Base-by-base conservation (phyloP, 306 rosid species). In the Oxytropis ochrocephala region DNA sequence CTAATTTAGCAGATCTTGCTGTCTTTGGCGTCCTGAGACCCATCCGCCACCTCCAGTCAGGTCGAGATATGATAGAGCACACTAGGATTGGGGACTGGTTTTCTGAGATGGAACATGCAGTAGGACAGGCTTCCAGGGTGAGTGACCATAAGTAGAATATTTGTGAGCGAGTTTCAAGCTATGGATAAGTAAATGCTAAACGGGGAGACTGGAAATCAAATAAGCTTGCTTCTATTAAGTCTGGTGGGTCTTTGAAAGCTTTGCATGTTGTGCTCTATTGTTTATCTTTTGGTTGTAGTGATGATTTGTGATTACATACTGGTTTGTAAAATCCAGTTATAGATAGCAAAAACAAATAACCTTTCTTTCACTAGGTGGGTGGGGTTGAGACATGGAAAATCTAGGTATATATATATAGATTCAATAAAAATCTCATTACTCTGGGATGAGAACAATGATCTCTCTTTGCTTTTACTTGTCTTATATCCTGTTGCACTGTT, bases 21-120 rank as follows among this genome's bases (percentile, higher is more conserved):
- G 95, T 84, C 18, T 94, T 91, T 66, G 97, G 99, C 11, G 91
- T 91, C 49, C 81, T 91, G 74, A 83, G 97, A 79, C 96, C 99
- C 14, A 91, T 88, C 78, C 88, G 91, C 46, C 83, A 84, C 87
- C 99, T 94, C 64, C 83, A 82, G 78, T 81, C 97, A 29, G 99
- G 99, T 66, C 85, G 69, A 56, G 99, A 94, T 51, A 91, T 94
- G 97, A 84, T 83, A 39, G 89, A 84, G 78, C 82, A 85, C 74
- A 91, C 96, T 39, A 59, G 67, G 75, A 85, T 94, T 61, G 96
- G 92, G 54, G 85, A 81, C 52, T 94, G 97, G 97, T 91, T 84
- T 68, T 59, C 83, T 68, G 79, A 70, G 59, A 91, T 94, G 99
- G 99, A 90, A 54, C 18, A 30, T 21, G 83, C 77, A 3, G 90